phyloP scores from a whole-genome alignment of 148 eudicot genomes.

The Diospyros lotus region DNA sequence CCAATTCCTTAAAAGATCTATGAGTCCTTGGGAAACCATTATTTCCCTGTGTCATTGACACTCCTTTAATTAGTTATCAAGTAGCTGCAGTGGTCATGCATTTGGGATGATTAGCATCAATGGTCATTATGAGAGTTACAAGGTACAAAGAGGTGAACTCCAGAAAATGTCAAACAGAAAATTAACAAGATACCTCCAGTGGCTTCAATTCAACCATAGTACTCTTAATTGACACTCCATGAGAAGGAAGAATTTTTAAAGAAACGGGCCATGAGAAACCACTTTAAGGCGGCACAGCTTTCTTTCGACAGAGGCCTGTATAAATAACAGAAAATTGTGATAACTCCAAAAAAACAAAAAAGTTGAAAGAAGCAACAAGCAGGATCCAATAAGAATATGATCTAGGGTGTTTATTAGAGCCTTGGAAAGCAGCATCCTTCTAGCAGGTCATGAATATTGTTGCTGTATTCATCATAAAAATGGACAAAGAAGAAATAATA shows the following conservation, averaged over 20 bases:
- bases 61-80: slow-evolving; percentile 58
- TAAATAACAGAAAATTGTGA: slow-evolving; percentile 4
- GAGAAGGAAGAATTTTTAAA: slow-evolving; percentile 45
- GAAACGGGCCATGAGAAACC: slow-evolving; percentile 46
- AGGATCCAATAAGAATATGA: slow-evolving; percentile 31
- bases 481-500: slow-evolving; percentile 66
- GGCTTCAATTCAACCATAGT: slow-evolving; percentile 72
- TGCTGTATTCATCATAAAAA: slow-evolving; percentile 90
- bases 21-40: slow-evolving; percentile 58
- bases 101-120: slow-evolving; percentile 9
- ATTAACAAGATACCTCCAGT: slow-evolving; percentile 54
- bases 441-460: slow-evolving; percentile 80
- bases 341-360: not conserved
- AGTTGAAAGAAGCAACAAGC: slow-evolving; percentile 34
- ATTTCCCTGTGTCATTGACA: slow-evolving; percentile 54
- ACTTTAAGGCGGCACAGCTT: slow-evolving; percentile 23
- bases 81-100: slow-evolving; percentile 36
- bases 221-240: slow-evolving; percentile 37
- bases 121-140: not conserved
- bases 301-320: slow-evolving; percentile 61
- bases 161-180: too few species aligned
- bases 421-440: slow-evolving; percentile 95
- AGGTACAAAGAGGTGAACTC: too few species aligned
- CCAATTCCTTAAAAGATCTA: slow-evolving; percentile 59
- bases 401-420: slow-evolving; percentile 22